Percentiles rank a stretch among this genome's conserved stretches.
Evolutionary conservation across 2,329 filamentous ascomycete species (phyloP).

Genomic region (Venturia carpophila): DNA sequence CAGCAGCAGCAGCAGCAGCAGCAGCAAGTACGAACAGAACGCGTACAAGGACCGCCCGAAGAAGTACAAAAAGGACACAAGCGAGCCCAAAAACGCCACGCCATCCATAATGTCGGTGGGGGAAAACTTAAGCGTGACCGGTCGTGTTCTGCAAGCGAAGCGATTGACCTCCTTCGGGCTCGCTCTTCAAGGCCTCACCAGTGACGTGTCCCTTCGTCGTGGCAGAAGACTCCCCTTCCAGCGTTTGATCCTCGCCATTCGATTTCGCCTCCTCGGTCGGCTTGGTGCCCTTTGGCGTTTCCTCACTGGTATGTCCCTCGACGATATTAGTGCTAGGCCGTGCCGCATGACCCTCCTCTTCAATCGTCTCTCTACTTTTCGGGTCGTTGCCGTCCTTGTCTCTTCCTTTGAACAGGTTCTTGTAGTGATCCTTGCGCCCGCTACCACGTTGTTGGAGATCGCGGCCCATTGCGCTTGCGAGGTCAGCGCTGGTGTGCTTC

Average conservation of each 20-base stretch:
- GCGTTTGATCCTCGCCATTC: background rate
- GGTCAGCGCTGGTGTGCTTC: background rate
- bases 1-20: too few species aligned
- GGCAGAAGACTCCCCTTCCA: background rate
- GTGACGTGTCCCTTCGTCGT: background rate
- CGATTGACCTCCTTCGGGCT: constrained; percentile 8
- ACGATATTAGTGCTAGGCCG: constrained; percentile 1
- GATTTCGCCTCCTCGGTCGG: background rate
- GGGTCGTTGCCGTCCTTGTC: background rate
- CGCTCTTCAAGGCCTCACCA: background rate
- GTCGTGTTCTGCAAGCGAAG: background rate
- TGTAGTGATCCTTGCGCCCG: constrained; percentile 7
- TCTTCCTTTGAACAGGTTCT: constrained; percentile 6
- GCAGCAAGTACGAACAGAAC: too few species aligned
- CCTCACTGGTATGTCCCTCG: constrained; percentile 3
- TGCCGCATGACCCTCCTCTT: constrained; percentile 5
- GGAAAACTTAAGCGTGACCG: background rate
- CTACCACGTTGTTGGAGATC: background rate
- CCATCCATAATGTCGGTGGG: too few species aligned
- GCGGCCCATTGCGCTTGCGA: background rate
- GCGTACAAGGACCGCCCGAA: too few species aligned
- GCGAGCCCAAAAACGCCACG: too few species aligned
- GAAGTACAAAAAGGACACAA: too few species aligned
- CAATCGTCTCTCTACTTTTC: background rate
- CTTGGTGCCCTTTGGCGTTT: background rate